Evolutionary conservation across 345 rosid species (phyloP).

Genomic region (Lepidium africanum): DNA sequence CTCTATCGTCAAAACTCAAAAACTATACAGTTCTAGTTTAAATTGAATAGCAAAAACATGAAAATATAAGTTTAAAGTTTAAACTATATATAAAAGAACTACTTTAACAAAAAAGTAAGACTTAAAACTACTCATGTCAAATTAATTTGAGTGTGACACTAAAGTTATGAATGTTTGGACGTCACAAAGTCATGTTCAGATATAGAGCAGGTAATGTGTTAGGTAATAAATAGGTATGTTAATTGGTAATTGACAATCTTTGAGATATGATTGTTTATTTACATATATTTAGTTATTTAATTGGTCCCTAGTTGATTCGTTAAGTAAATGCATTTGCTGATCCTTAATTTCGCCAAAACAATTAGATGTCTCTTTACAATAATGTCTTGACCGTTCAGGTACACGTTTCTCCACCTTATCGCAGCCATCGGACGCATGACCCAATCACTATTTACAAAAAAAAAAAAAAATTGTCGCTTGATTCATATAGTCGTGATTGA

Average conservation of each 20-base stretch:
- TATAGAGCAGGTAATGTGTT: slow-evolving; percentile 12
- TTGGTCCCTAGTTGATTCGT: neutral
- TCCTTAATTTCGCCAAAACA: neutral
- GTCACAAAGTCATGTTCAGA: neutral
- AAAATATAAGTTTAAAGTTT: neutral
- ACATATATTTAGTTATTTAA: neutral
- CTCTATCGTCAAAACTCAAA: slow-evolving; percentile 2
- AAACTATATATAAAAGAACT: too few relatives aligned
- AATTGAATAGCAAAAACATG: neutral
- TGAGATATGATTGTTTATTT: neutral
- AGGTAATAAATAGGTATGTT: neutral
- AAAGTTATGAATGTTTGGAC: neutral
- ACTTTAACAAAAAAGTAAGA: neutral
- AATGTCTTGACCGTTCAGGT: neutral
- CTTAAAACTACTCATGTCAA: slow-evolving; percentile 17
- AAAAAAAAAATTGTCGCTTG: too few relatives aligned
- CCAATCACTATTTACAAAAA: too few relatives aligned
- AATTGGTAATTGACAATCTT: neutral
- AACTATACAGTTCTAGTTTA: neutral
- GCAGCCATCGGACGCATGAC: too few relatives aligned
- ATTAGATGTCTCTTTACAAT: neutral
- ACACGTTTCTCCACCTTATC: neutral
- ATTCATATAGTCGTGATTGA: too few relatives aligned
- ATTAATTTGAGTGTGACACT: slow-evolving; percentile 6
- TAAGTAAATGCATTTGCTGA: neutral